phyloP scores from a whole-genome alignment of 2,329 filamentous ascomycete species.

The Fusarium paranaense region DNA sequence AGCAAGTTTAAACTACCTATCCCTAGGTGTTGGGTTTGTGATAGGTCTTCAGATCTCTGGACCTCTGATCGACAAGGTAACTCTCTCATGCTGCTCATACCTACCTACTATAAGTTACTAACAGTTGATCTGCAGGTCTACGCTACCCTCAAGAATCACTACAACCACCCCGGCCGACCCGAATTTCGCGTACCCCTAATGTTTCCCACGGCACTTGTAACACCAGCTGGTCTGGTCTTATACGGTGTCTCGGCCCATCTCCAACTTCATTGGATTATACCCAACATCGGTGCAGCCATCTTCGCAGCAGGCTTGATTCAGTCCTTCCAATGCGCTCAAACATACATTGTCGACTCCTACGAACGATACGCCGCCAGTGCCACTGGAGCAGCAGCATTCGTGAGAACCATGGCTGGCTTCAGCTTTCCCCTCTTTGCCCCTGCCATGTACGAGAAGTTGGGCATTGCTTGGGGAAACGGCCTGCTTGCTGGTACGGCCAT shows the following conservation, averaged over 20 bases:
- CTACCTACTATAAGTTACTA: neutral
- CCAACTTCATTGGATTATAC: slow-evolving; percentile 62
- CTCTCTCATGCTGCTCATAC: too few relatives aligned
- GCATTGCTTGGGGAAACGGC: slow-evolving; percentile 59
- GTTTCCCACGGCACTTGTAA: slow-evolving; percentile 52
- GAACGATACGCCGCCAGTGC: slow-evolving; percentile 52
- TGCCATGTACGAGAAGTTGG: slow-evolving; percentile 52
- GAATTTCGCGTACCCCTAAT: slow-evolving; percentile 52
- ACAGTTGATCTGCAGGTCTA: slow-evolving; percentile 40
- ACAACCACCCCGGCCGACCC: slow-evolving; percentile 45
- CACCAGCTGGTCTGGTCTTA: slow-evolving; percentile 61
- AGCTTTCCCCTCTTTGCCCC: slow-evolving; percentile 69
- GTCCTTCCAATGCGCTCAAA: slow-evolving; percentile 68
- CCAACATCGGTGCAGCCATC: slow-evolving; percentile 66
- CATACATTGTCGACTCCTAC: slow-evolving; percentile 68
- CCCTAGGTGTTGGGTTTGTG: slow-evolving; percentile 63
- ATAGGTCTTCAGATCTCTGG: slow-evolving; percentile 67
- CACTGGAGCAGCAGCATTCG: slow-evolving; percentile 65
- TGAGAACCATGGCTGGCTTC: slow-evolving; percentile 67
- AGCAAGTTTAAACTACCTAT: slow-evolving; percentile 65
- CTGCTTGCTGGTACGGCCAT: slow-evolving; percentile 48
- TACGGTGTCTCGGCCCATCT: slow-evolving; percentile 61
- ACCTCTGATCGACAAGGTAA: slow-evolving; percentile 50
- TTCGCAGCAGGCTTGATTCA: slow-evolving; percentile 64
- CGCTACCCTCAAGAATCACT: slow-evolving; percentile 36